Percentiles rank a stretch among this genome's conserved stretches.
phyloP scores from a whole-genome alignment of 2,329 filamentous ascomycete species.

The Alternaria sp. region DNA sequence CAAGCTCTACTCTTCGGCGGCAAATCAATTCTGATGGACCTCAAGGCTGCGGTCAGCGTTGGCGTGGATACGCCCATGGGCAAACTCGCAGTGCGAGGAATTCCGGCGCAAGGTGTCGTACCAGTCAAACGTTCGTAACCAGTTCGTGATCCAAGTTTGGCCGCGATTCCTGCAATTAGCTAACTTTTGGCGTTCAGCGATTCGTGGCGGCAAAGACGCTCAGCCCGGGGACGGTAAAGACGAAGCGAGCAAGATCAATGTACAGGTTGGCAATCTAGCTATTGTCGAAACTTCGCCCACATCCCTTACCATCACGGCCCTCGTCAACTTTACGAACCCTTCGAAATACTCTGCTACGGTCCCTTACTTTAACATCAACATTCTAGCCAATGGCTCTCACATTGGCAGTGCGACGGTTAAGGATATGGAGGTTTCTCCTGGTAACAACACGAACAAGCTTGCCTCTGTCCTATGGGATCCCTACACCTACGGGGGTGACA shows the following conservation, averaged over 20 bases:
- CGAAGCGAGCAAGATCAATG: constrained; percentile 60
- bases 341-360: constrained; percentile 82
- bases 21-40: constrained; percentile 71
- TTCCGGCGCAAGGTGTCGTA: constrained; percentile 83
- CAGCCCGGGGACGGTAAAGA: constrained; percentile 39
- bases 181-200: constrained; percentile 45
- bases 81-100: constrained; percentile 77
- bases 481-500: constrained; percentile 63
- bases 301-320: constrained; percentile 73
- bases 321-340: constrained; percentile 86
- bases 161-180: constrained; percentile 24
- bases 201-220: constrained; percentile 56
- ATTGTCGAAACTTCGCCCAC: constrained; percentile 75
- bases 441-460: constrained; percentile 73
- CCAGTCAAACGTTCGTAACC: constrained; percentile 90
- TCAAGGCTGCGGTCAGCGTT: constrained; percentile 83
- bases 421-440: constrained; percentile 68
- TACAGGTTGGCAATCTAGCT: constrained; percentile 72
- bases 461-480: constrained; percentile 80
- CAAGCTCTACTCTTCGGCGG: constrained; percentile 78
- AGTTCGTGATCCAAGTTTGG: constrained; percentile 50
- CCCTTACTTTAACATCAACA: constrained; percentile 79
- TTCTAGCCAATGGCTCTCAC: constrained; percentile 74
- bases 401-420: constrained; percentile 76
- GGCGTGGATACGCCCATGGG: constrained; percentile 83